Evolutionary conservation across 371 early-diverging fungal genomes (phyloP).

Genomic region (Synchytrium microbalum): DNA sequence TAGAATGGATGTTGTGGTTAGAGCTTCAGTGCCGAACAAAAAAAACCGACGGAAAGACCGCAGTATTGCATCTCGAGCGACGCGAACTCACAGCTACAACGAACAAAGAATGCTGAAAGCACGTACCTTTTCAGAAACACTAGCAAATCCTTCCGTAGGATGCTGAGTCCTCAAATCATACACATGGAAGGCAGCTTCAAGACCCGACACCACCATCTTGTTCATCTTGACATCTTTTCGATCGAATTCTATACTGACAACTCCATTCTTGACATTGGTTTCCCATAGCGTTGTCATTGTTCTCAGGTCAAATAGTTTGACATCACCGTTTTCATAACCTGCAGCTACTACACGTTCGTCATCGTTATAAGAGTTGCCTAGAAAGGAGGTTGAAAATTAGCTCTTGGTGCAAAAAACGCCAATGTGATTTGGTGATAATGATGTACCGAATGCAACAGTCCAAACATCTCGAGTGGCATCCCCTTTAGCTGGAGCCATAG

Average conservation of each 20-base stretch:
- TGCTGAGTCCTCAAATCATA: conserved; percentile 44
- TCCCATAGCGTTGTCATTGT: conserved; percentile 56
- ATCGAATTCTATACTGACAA: conserved; percentile 60
- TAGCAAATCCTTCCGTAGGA: conserved; percentile 45
- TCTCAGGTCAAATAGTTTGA: conserved; percentile 63
- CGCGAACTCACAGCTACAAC: not conserved
- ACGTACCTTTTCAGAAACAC: conserved; percentile 31
- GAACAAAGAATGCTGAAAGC: not conserved
- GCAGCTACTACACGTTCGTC: conserved; percentile 49
- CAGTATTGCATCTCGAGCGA: not conserved
- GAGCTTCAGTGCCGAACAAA: too few relatives aligned
- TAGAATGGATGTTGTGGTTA: conserved; percentile 18
- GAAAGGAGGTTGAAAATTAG: not conserved
- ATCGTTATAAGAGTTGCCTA: conserved; percentile 47
- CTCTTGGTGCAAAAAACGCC: not conserved
- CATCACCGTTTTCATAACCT: conserved; percentile 76
- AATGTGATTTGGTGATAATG: not conserved
- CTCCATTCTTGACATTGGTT: conserved; percentile 65
- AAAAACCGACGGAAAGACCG: too few relatives aligned
- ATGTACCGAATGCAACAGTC: conserved; percentile 62
- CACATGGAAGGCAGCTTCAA: conserved; percentile 32
- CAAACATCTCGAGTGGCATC: conserved; percentile 55
- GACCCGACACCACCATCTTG: conserved; percentile 45
- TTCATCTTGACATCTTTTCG: conserved; percentile 44
- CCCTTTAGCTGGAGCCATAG: conserved; percentile 45